Evolutionary conservation across 352 stramenopile genomes (phyloP), one percentile per base, ranked within the genome.

Genomic region (Pythium phragmitis): DNA sequence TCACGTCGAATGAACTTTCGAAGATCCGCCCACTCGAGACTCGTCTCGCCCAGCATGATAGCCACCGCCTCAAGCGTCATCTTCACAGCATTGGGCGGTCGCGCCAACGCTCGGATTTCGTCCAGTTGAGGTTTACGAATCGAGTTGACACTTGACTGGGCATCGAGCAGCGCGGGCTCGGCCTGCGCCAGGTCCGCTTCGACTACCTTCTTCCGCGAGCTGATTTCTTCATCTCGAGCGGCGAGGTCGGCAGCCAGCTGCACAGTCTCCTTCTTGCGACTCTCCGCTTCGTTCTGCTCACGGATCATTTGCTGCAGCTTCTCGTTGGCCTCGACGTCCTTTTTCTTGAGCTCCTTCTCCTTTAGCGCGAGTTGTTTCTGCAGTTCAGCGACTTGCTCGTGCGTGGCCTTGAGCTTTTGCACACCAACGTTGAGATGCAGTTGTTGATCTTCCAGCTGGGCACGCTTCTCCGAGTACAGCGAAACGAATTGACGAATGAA

Each of bases 51-150:
- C 0, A 99, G 77, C 97, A 99, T 99, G 45, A 99, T 97, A 2
- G 94, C 93, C 16, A 99, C 97, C 14, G 95, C 96, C 75, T 98
- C 94, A 36, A 99, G 82, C 2, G 97, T 99, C 68, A 99, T 87
- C 50, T 98, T 94, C 28, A 99, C 97, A 57, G 97, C 97, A 48
- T 79, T 79, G 36, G 98, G 98, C 57, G 98, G 98, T 51, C 94
- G 91, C 12, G 89, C 90, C 13, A 99, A 79, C 17, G 96, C 92
- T 66, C 97, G 87, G 55, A 99, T 98, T 75, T 99, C 98, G 72
- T 99, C 98, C 23, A 99, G 85, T 75, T 99, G 96, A 17, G 91
- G 79, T 69, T 99, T 99, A 52, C 98, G 98, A 68, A 99, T 99
- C 43, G 93, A 98, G 63, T 98, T 96, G 50, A 99, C 98, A 56